Percentiles rank a stretch among this genome's conserved stretches.
Conservation (phyloP, 1,284 basidiomycete genomes). For the Afroboletus lepidellus region DNA sequence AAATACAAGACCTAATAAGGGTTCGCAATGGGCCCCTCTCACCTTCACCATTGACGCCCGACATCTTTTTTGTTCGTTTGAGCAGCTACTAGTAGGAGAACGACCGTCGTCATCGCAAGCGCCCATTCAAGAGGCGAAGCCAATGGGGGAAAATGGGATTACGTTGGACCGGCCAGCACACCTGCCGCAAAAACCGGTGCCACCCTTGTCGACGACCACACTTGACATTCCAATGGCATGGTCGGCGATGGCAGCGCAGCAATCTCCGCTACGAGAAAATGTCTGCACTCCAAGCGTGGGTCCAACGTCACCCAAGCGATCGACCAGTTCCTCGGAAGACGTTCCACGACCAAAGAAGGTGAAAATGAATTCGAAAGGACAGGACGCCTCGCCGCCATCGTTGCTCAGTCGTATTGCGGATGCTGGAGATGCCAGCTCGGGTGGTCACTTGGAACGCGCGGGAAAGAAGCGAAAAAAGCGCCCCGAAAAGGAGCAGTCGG, state of each 20-base stretch:
- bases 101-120: conserved; percentile 23
- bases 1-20: conserved; percentile 56
- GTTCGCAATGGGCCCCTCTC: conserved; percentile 61
- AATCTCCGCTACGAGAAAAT: conserved; percentile 16
- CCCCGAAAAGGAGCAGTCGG: conserved; percentile 16
- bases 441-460: conserved; percentile 12
- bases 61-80: conserved; percentile 48
- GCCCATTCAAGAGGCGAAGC: conserved; percentile 14
- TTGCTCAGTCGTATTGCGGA: conserved; percentile 34
- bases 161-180: conserved; percentile 26
- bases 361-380: conserved; percentile 22
- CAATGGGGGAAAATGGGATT: conserved; percentile 16
- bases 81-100: conserved; percentile 46
- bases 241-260: conserved; percentile 10
- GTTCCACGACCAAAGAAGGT: conserved; percentile 20
- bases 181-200: conserved; percentile 27
- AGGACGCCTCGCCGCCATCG: conserved; percentile 23
- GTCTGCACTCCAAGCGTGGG: conserved; percentile 3
- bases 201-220: conserved; percentile 9
- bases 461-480: conserved; percentile 26
- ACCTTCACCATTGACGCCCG: conserved; percentile 43
- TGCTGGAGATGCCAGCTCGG: conserved; percentile 20
- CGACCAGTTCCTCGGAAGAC: conserved; percentile 23
- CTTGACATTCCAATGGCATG: conserved; percentile 17
- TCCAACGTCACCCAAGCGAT: conserved; percentile 25